Percentiles rank a stretch among this genome's conserved stretches.
Conservation (phyloP, 805 yeast genomes). For the Pichia paraexigua region DNA sequence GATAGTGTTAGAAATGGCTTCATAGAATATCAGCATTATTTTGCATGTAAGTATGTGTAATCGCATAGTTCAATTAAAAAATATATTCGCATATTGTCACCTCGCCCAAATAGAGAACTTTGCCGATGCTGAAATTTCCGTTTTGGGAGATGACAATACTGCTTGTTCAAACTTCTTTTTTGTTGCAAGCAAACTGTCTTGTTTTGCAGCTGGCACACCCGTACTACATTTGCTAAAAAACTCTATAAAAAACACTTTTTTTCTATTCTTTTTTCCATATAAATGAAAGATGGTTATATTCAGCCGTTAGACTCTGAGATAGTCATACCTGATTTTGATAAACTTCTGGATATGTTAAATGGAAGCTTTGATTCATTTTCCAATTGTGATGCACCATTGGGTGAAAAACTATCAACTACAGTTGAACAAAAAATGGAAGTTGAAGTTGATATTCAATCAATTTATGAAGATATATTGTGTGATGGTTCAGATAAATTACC, state of each 20-base stretch:
- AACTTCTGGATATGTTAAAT: constrained; percentile 20
- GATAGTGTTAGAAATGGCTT: no score
- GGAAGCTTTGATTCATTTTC: constrained; percentile 10
- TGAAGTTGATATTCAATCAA: constrained; percentile 26
- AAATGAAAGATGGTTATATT: not conserved
- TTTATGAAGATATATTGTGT: constrained; percentile 26
- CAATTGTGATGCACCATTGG: constrained; percentile 5
- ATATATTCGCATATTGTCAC: not conserved
- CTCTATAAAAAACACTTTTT: no score
- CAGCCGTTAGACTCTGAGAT: not conserved
- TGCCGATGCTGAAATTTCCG: not conserved
- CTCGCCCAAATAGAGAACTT: not conserved
- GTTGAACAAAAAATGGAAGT: constrained; percentile 32
- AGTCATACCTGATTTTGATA: constrained; percentile 17
- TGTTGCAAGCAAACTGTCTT: not conserved
- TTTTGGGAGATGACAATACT: constrained; percentile 1
- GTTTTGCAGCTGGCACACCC: not conserved
- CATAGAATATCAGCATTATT: no score
- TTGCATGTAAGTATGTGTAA: no score
- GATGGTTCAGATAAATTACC: constrained; percentile 28
- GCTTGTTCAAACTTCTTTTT: not conserved
- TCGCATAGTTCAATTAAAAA: not conserved
- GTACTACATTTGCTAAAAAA: not conserved
- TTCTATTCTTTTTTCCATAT: not conserved
- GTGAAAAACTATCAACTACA: constrained; percentile 29